Evolutionary conservation across 1,139 yeast genomes (phyloP).

Genomic region (Diutina ranongensis): DNA sequence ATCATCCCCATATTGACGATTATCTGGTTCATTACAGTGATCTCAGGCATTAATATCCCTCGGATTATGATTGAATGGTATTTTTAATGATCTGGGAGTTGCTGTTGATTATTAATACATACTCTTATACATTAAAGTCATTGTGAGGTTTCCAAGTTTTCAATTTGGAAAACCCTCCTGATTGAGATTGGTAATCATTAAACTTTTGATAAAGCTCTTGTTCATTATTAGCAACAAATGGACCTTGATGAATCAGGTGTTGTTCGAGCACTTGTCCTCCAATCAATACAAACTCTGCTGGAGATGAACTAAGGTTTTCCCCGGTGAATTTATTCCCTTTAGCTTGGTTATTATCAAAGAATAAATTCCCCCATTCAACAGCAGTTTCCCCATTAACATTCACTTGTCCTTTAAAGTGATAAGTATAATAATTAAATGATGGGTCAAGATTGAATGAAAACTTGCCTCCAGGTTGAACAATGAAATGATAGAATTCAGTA

Average conservation of each 20-base stretch:
- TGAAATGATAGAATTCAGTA: no score
- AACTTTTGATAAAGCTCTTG: background rate
- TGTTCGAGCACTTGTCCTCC: background rate
- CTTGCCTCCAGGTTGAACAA: no score
- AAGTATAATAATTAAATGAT: no score
- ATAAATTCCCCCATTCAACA: no score
- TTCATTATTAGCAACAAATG: background rate
- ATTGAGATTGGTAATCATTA: background rate
- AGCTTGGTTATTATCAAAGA: background rate
- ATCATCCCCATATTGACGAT: conserved; percentile 44
- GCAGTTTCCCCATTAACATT: no score
- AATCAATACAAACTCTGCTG: background rate
- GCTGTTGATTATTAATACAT: background rate
- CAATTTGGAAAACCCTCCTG: background rate
- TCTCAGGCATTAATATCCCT: conserved; percentile 64
- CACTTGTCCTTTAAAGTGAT: no score
- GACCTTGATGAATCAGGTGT: background rate
- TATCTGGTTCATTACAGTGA: conserved; percentile 43
- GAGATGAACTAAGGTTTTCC: background rate
- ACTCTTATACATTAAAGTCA: background rate
- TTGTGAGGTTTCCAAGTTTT: background rate
- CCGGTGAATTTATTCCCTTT: background rate
- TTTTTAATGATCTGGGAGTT: conserved; percentile 33
- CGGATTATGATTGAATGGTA: conserved; percentile 56
- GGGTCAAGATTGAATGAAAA: no score